These are phyloP conservation scores for Akanthomyces dipterigenus DNA, from an alignment of 2,329 filamentous ascomycete genomes.

Conservation along the genomic window DNA sequence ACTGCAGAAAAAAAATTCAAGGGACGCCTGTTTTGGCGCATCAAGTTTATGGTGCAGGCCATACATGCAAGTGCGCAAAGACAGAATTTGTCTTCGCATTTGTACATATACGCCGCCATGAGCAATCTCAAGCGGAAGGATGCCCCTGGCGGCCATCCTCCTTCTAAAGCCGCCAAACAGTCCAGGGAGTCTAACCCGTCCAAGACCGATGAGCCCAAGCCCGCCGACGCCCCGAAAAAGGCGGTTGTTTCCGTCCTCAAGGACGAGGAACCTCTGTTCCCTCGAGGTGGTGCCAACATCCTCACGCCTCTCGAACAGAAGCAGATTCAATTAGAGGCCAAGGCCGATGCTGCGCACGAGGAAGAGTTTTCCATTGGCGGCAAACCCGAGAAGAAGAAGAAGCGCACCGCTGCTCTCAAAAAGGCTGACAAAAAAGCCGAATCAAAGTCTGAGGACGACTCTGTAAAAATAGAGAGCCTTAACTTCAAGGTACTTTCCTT, in stretches of 20 bases:
- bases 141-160: slow-evolving; percentile 44
- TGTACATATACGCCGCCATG: slow-evolving; percentile 35
- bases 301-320: slow-evolving; percentile 92
- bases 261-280: slow-evolving; percentile 86
- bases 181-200: slow-evolving; percentile 40
- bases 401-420: slow-evolving; percentile 47
- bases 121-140: slow-evolving; percentile 53
- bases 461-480: slow-evolving; percentile 73
- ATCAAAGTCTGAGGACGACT: slow-evolving; percentile 38
- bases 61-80: slow-evolving; percentile 13
- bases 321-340: slow-evolving; percentile 91
- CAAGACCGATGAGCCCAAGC: slow-evolving; percentile 31
- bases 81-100: slow-evolving; percentile 12
- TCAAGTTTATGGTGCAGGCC: background rate
- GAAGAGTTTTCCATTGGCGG: slow-evolving; percentile 54
- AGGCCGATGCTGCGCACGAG: slow-evolving; percentile 85
- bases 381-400: slow-evolving; percentile 45
- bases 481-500: slow-evolving; percentile 67
- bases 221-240: slow-evolving; percentile 22
- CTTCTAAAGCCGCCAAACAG: slow-evolving; percentile 42
- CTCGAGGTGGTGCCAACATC: slow-evolving; percentile 83
- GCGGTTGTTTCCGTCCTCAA: slow-evolving; percentile 43
- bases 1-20: slow-evolving; percentile 26
- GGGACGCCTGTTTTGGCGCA: slow-evolving; percentile 3
- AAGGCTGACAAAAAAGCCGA: slow-evolving; percentile 47